Percentiles rank a stretch among this genome's conserved stretches.
These are phyloP conservation scores for Trichoderma breve DNA, from an alignment of 2,329 filamentous ascomycete genomes.

Conservation along the genomic window DNA sequence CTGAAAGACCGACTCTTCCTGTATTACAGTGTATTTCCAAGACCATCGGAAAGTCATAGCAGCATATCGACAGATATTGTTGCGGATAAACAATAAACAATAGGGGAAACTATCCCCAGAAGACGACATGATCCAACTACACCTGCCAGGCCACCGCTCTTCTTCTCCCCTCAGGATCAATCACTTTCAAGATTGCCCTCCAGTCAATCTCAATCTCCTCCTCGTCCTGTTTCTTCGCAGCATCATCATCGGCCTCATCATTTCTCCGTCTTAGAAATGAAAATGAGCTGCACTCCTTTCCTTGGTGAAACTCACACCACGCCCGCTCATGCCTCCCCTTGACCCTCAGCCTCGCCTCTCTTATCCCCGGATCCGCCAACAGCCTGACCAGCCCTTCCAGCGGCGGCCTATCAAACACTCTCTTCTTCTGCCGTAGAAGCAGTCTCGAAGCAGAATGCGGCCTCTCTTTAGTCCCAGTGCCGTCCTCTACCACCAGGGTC, in stretches of 20 bases:
- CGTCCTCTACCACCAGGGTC: conserved; percentile 9
- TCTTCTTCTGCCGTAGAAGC: conserved; percentile 13
- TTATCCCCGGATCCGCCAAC: conserved; percentile 46
- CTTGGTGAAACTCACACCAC: conserved; percentile 44
- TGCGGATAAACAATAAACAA: too few relatives aligned
- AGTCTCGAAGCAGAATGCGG: conserved; percentile 21
- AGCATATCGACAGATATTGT: too few relatives aligned
- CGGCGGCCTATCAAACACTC: conserved; percentile 32
- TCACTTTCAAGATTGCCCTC: conserved; percentile 31
- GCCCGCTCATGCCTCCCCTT: conserved; percentile 35
- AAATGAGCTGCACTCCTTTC: conserved; percentile 10
- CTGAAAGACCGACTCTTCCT: neutral
- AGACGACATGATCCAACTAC: neutral
- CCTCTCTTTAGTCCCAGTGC: neutral
- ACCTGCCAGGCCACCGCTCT: conserved; percentile 22
- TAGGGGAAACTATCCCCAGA: neutral
- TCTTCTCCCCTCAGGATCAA: conserved; percentile 32
- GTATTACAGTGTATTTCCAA: neutral
- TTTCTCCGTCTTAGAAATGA: neutral
- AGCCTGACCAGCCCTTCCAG: conserved; percentile 39
- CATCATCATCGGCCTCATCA: neutral
- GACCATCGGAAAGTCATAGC: too few relatives aligned
- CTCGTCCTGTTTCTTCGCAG: neutral
- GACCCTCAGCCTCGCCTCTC: conserved; percentile 39
- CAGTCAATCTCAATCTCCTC: conserved; percentile 32